These are phyloP conservation scores for Rhodomyrtus tomentosa DNA, from an alignment of 345 rosid genomes.

Conservation along the genomic window DNA sequence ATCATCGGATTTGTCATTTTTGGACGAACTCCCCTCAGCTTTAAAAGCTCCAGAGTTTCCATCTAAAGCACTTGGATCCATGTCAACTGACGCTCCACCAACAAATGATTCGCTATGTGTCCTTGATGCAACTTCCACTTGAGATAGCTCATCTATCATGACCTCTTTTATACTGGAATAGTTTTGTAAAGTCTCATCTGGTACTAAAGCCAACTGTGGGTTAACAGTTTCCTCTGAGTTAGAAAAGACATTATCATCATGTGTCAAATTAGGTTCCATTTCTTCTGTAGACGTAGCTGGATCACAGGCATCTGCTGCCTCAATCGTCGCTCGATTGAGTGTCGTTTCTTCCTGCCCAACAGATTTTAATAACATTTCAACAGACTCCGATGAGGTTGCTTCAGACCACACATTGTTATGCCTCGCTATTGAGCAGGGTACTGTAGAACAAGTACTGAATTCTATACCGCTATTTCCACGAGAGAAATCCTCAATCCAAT, in stretches of 20 bases:
- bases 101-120: conserved; percentile 17
- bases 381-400: conserved; percentile 38
- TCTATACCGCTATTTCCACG: conserved; percentile 50
- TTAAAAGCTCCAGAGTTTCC: conserved; percentile 13
- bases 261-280: conserved; percentile 58
- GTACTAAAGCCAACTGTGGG: conserved; percentile 19
- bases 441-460: conserved; percentile 72
- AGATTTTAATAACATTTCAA: conserved; percentile 65
- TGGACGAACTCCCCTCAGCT: conserved; percentile 2
- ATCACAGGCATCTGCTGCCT: conserved; percentile 55
- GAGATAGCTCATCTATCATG: conserved; percentile 21
- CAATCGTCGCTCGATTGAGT: conserved; percentile 29
- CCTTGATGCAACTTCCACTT: conserved; percentile 25
- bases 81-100: conserved; percentile 18
- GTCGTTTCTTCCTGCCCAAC: conserved; percentile 79
- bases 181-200: conserved; percentile 21
- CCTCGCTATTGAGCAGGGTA: conserved; percentile 72
- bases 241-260: conserved; percentile 16
- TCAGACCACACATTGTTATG: conserved; percentile 93
- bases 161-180: conserved; percentile 22
- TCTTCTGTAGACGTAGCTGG: conserved; percentile 53
- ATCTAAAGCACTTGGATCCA: conserved; percentile 10
- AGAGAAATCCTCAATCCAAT: conserved; percentile 88
- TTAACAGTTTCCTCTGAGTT: conserved; percentile 19
- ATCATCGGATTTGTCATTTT: conserved; percentile 1